These are phyloP conservation scores for Candida pini DNA, from an alignment of 805 yeast species.

Conservation along the genomic window DNA sequence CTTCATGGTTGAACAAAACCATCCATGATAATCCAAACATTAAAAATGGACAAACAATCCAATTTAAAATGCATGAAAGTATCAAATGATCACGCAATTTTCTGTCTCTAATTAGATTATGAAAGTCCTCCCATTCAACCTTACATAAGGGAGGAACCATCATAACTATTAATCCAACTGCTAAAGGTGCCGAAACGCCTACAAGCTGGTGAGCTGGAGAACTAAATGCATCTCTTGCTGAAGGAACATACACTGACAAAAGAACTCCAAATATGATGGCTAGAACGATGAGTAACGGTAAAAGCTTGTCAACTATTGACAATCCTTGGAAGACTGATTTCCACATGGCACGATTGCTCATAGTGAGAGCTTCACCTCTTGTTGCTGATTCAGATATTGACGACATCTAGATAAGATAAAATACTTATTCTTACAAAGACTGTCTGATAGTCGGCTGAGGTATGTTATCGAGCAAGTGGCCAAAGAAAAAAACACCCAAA, in stretches of 20 bases:
- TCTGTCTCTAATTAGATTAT: constrained; percentile 18
- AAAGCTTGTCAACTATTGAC: constrained; percentile 32
- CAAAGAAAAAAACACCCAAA: no score
- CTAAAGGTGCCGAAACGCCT: constrained; percentile 39
- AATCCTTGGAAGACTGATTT: neutral
- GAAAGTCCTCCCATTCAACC: constrained; percentile 45
- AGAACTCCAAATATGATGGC: constrained; percentile 35
- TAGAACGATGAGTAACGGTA: constrained; percentile 22
- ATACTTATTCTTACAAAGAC: no score
- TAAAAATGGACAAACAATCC: constrained; percentile 51
- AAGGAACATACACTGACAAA: constrained; percentile 37
- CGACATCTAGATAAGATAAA: no score
- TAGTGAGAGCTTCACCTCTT: no score
- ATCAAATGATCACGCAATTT: constrained; percentile 26
- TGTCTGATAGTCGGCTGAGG: no score
- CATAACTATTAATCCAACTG: constrained; percentile 48
- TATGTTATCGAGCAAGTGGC: no score
- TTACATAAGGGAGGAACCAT: constrained; percentile 54
- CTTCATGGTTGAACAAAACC: constrained; percentile 39
- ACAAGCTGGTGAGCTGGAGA: constrained; percentile 30
- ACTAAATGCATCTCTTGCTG: constrained; percentile 31
- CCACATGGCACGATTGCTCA: no score
- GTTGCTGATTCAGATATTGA: no score
- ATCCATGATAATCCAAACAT: constrained; percentile 56
- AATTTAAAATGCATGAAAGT: constrained; percentile 42